Percentiles rank a stretch among this genome's conserved stretches.
Evolutionary conservation across 345 rosid genomes (phyloP).

Genomic region (Pseudoturritis turrita): DNA sequence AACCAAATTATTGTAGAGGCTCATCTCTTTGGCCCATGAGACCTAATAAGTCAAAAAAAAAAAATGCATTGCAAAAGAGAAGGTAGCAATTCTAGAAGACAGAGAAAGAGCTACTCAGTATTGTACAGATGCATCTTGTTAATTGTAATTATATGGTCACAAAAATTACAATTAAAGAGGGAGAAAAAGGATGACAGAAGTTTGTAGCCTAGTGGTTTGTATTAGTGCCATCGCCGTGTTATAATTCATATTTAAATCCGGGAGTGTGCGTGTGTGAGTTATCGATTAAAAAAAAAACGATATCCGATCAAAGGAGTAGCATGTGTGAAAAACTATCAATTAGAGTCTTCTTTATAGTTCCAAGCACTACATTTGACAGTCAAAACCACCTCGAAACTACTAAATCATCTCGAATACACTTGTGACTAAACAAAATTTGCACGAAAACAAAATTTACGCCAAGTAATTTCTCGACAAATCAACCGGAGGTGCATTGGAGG

Average conservation of each 20-base stretch:
- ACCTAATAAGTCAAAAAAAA: neutral
- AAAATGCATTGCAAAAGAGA: neutral
- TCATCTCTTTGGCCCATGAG: conserved; percentile 3
- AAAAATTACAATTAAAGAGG: neutral
- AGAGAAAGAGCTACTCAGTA: neutral
- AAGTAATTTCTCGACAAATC: neutral
- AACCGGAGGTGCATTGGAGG: neutral
- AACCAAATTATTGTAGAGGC: neutral
- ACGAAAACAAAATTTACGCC: neutral
- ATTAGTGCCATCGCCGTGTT: neutral
- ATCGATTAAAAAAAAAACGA: too few species aligned
- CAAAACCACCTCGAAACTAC: neutral
- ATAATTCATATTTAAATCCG: neutral
- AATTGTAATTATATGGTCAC: neutral
- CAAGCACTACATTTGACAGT: neutral
- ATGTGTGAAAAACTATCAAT: neutral
- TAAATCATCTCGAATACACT: neutral
- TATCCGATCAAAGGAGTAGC: neutral
- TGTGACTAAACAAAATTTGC: neutral
- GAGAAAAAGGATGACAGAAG: neutral
- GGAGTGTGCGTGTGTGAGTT: neutral
- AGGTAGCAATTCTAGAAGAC: neutral
- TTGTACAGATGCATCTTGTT: neutral
- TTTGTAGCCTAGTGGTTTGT: neutral
- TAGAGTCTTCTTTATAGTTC: neutral